Evolutionary conservation across 768 basidiomycete genomes (phyloP).

Genomic region (Phlebiopsis gigantea): DNA sequence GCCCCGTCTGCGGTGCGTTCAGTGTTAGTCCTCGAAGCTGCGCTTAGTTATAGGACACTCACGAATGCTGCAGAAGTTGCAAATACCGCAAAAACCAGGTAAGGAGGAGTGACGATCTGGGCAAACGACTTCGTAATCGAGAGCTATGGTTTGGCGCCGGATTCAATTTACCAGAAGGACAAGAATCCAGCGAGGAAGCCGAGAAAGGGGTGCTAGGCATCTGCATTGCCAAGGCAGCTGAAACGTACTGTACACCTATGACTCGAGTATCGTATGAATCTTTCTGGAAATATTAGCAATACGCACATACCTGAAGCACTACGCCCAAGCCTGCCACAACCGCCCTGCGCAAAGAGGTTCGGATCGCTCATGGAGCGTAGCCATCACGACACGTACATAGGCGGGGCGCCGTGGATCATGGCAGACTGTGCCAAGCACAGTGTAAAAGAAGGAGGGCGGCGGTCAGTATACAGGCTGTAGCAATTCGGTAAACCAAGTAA

Average conservation of each 20-base stretch:
- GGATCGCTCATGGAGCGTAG: neutral
- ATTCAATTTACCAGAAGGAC: constrained; percentile 24
- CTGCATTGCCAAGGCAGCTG: constrained; percentile 21
- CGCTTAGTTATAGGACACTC: neutral
- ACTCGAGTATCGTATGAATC: too few species aligned
- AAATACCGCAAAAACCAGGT: constrained; percentile 39
- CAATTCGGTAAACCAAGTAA: too few species aligned
- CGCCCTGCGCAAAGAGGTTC: constrained; percentile 29
- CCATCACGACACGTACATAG: constrained; percentile 37
- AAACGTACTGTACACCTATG: constrained; percentile 35
- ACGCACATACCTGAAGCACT: constrained; percentile 34
- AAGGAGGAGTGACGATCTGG: constrained; percentile 34
- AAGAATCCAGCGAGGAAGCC: constrained; percentile 23
- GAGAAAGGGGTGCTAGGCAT: constrained; percentile 8
- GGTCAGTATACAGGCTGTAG: too few species aligned
- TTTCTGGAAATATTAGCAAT: too few species aligned
- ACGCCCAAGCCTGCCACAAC: constrained; percentile 35
- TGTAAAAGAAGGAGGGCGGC: constrained; percentile 23
- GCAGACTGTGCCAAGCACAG: constrained; percentile 49
- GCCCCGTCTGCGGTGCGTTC: constrained; percentile 11
- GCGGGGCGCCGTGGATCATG: constrained; percentile 46
- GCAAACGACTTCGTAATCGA: too few species aligned
- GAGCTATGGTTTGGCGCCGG: too few species aligned
- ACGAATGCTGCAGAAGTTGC: constrained; percentile 27
- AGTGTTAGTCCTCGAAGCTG: neutral